A percentile compares a stretch with the other conserved stretches of the same genome.
Evolutionary conservation across 768 basidiomycete genomes (phyloP).

Genomic region (Auricularia sp.): DNA sequence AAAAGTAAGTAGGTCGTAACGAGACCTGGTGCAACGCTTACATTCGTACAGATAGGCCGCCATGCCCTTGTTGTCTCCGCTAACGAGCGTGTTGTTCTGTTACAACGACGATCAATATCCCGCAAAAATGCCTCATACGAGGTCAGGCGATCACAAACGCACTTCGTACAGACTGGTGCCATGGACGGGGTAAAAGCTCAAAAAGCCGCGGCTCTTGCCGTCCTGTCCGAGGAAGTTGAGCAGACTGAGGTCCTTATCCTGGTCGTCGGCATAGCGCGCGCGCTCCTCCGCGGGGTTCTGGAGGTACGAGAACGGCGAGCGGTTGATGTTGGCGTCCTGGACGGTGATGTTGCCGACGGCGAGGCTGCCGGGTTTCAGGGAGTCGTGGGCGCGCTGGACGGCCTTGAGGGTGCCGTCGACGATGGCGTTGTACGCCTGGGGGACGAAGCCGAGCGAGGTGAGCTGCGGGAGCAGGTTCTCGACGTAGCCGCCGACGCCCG

Average conservation of each 20-base stretch:
- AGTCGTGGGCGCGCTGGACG: slow-evolving; percentile 56
- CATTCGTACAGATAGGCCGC: slow-evolving; percentile 68
- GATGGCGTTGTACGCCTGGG: slow-evolving; percentile 62
- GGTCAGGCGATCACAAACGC: no score
- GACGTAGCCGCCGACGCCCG: slow-evolving; percentile 69
- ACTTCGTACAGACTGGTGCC: slow-evolving; percentile 75
- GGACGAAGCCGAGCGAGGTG: slow-evolving; percentile 64
- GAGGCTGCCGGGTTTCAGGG: slow-evolving; percentile 47
- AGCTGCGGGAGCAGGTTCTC: slow-evolving; percentile 72
- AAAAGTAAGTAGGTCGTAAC: slow-evolving; percentile 4
- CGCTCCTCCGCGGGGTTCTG: slow-evolving; percentile 66
- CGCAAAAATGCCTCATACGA: background rate
- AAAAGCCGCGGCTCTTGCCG: slow-evolving; percentile 52
- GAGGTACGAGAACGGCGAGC: slow-evolving; percentile 65
- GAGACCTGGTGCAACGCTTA: background rate
- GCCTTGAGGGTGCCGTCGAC: slow-evolving; percentile 58
- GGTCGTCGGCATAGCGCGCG: slow-evolving; percentile 54
- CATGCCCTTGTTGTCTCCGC: slow-evolving; percentile 79
- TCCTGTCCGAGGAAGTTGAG: slow-evolving; percentile 49
- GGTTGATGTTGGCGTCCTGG: slow-evolving; percentile 58
- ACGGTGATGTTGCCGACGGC: slow-evolving; percentile 61
- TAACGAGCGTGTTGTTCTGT: slow-evolving; percentile 70
- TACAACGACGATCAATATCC: slow-evolving; percentile 15
- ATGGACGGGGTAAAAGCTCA: slow-evolving; percentile 72
- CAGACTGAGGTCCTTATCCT: slow-evolving; percentile 65